Evolutionary conservation across 1,139 yeast species (phyloP).

Genomic region (Kurtzmaniella quercitrusa): DNA sequence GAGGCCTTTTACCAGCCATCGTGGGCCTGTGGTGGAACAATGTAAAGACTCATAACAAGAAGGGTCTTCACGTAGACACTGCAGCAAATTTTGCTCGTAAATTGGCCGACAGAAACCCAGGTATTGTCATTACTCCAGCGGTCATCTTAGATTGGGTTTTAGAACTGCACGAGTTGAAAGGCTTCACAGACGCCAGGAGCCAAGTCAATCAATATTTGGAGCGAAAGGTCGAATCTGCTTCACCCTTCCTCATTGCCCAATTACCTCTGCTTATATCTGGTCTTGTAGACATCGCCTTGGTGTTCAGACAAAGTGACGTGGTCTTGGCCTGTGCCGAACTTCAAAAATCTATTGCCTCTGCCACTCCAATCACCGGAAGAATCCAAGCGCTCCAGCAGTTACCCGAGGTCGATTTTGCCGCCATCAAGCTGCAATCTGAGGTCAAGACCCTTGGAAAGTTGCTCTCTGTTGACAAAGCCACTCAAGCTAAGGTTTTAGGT

Average conservation of each 20-base stretch:
- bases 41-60: slow-evolving; percentile 75
- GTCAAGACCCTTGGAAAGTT: slow-evolving; percentile 65
- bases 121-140: slow-evolving; percentile 58
- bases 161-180: slow-evolving; percentile 49
- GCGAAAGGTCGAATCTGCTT: neutral
- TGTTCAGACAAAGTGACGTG: slow-evolving; percentile 70
- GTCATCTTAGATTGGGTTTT: slow-evolving; percentile 61
- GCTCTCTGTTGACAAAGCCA: slow-evolving; percentile 51
- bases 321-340: slow-evolving; percentile 61
- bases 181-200: neutral
- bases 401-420: slow-evolving; percentile 58
- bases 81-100: slow-evolving; percentile 68
- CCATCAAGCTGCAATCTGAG: slow-evolving; percentile 36
- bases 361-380: slow-evolving; percentile 55
- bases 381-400: slow-evolving; percentile 72
- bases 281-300: slow-evolving; percentile 74
- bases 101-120: slow-evolving; percentile 71
- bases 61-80: slow-evolving; percentile 78
- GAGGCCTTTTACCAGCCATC: slow-evolving; percentile 69
- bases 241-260: slow-evolving; percentile 43
- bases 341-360: slow-evolving; percentile 73
- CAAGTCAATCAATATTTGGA: neutral
- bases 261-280: slow-evolving; percentile 69
- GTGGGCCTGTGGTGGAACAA: slow-evolving; percentile 91
- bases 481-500: slow-evolving; percentile 56